These are phyloP conservation scores for Chaetomium fimeti DNA, from an alignment of 495 filamentous ascomycete species.

Conservation along the genomic window DNA sequence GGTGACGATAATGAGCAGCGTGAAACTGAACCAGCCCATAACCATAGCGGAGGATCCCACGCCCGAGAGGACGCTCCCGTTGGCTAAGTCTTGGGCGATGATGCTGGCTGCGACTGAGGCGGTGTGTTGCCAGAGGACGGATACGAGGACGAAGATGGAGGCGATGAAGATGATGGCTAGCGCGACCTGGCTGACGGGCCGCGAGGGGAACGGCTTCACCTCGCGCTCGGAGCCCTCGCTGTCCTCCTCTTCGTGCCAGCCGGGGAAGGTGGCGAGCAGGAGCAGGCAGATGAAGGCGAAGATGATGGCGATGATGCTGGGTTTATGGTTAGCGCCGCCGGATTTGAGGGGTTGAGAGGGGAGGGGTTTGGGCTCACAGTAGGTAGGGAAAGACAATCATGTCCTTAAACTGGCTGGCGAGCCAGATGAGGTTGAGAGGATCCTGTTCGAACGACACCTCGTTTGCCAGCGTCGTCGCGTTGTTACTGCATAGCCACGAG, in stretches of 20 bases:
- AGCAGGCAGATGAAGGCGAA: constrained; percentile 75
- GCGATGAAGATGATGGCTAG: constrained; percentile 77
- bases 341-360: neutral
- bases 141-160: constrained; percentile 74
- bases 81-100: constrained; percentile 91
- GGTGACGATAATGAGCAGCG: constrained; percentile 85
- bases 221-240: constrained; percentile 62
- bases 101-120: constrained; percentile 91
- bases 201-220: constrained; percentile 75
- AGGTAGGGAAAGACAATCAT: constrained; percentile 79
- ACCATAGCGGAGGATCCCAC: constrained; percentile 94
- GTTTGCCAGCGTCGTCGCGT: constrained; percentile 69
- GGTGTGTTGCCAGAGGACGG: constrained; percentile 79
- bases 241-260: constrained; percentile 75
- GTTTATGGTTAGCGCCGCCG: neutral
- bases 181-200: constrained; percentile 71
- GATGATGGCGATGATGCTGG: constrained; percentile 75
- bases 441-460: constrained; percentile 69
- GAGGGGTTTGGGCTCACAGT: constrained; percentile 48
- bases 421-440: constrained; percentile 77
- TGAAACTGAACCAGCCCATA: constrained; percentile 95
- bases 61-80: constrained; percentile 83
- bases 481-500: constrained; percentile 71
- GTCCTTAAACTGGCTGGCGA: constrained; percentile 75
- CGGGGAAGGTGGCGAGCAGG: constrained; percentile 75